Conservation (phyloP, 1,284 basidiomycete genomes). For the Ustilago curta region DNA sequence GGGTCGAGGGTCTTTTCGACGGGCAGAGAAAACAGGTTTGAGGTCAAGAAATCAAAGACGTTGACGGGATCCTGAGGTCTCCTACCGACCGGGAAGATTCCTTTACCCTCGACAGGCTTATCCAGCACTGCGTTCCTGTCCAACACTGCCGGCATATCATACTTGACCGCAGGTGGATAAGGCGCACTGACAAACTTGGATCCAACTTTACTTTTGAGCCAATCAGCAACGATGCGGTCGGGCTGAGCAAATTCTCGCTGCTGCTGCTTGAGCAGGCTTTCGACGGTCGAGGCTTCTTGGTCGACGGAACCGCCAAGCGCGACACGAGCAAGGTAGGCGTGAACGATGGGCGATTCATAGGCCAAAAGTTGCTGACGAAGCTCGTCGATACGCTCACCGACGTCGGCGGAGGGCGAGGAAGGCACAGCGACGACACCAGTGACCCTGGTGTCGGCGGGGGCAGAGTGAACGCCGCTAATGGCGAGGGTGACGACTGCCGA, state of each 20-base stretch:
- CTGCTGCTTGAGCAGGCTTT: background rate
- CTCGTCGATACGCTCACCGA: background rate
- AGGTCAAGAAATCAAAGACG: constrained; percentile 5
- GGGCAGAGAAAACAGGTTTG: too few relatives aligned
- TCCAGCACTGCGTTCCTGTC: constrained; percentile 7
- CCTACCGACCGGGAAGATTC: constrained; percentile 24
- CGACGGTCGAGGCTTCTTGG: background rate
- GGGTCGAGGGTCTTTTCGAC: constrained; percentile 6
- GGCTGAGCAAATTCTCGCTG: background rate
- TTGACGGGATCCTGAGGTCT: constrained; percentile 18
- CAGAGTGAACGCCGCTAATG: background rate
- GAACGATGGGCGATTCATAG: constrained; percentile 32
- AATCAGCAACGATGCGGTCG: background rate
- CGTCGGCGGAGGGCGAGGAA: background rate
- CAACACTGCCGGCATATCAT: background rate
- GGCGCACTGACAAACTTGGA: background rate
- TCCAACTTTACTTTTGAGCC: background rate
- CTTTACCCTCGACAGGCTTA: constrained; percentile 6
- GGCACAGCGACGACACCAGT: background rate
- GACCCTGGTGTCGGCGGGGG: background rate
- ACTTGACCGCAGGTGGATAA: constrained; percentile 2
- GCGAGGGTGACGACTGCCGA: too few relatives aligned
- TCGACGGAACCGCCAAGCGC: constrained; percentile 13
- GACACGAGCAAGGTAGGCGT: constrained; percentile 22
- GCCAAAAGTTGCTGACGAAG: constrained; percentile 15